These are phyloP conservation scores for Xylariales sp. DNA, from an alignment of 2,329 filamentous ascomycete genomes.

Conservation along the genomic window DNA sequence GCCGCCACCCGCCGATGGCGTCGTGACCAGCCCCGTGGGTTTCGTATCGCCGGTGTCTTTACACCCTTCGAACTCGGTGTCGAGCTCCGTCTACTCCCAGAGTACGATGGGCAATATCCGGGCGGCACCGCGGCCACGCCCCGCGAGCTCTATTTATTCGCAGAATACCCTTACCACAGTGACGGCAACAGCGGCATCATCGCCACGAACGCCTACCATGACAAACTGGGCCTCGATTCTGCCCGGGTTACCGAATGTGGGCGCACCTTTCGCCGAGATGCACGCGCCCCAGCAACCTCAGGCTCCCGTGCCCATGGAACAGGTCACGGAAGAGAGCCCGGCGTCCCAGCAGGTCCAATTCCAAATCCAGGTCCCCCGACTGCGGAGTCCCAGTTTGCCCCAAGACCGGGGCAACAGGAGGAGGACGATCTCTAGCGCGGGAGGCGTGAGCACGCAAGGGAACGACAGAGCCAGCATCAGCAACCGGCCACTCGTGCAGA, in stretches of 20 bases:
- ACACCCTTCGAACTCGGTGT: conserved; percentile 25
- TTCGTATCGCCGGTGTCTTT: conserved; percentile 16
- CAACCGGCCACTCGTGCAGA: neutral
- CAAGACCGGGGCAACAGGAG: conserved; percentile 29
- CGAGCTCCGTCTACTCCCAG: conserved; percentile 30
- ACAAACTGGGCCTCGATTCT: conserved; percentile 29
- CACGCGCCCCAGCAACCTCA: neutral
- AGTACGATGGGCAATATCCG: conserved; percentile 14
- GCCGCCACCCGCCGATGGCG: conserved; percentile 21
- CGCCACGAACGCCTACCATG: conserved; percentile 33
- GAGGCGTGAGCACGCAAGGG: neutral
- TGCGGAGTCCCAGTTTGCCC: conserved; percentile 35
- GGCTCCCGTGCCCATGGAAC: conserved; percentile 9
- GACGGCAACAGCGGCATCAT: conserved; percentile 8
- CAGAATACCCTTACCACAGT: conserved; percentile 29
- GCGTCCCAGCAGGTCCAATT: conserved; percentile 14
- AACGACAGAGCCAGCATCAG: neutral
- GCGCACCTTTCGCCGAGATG: neutral
- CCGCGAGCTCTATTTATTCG: conserved; percentile 33
- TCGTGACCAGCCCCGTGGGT: conserved; percentile 23
- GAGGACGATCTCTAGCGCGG: conserved; percentile 16
- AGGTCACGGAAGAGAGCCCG: conserved; percentile 14
- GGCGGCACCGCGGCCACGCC: conserved; percentile 20
- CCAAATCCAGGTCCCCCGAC: conserved; percentile 34
- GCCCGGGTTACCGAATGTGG: conserved; percentile 14